Conservation (phyloP, 2,329 filamentous ascomycete genomes). For the Cladosporium sp. region DNA sequence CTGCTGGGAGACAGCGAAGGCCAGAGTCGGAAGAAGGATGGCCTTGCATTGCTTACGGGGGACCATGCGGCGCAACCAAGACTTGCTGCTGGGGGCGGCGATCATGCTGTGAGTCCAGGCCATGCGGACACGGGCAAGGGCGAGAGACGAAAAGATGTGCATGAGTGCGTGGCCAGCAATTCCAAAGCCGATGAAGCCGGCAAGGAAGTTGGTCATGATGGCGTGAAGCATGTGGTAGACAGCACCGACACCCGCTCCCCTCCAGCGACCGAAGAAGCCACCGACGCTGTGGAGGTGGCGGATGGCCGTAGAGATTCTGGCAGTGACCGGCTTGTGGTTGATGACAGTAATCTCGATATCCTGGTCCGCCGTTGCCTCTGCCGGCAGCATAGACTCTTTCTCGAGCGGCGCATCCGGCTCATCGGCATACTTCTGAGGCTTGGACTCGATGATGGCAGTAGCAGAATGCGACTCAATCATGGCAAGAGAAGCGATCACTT, state of each 20-base stretch:
- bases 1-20: conserved; percentile 54
- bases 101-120: conserved; percentile 85
- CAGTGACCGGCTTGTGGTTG: conserved; percentile 54
- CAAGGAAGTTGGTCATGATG: conserved; percentile 22
- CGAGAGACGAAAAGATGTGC: conserved; percentile 53
- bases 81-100: conserved; percentile 58
- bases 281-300: conserved; percentile 49
- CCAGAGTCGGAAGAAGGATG: conserved; percentile 60
- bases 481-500: conserved; percentile 55
- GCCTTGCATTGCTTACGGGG: conserved; percentile 60
- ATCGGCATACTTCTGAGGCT: conserved; percentile 43
- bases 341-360: conserved; percentile 40
- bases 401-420: conserved; percentile 43
- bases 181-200: conserved; percentile 37
- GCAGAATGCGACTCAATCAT: conserved; percentile 57
- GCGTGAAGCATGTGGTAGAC: conserved; percentile 29
- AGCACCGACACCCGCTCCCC: conserved; percentile 30
- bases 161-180: conserved; percentile 43
- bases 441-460: conserved; percentile 40
- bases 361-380: conserved; percentile 14
- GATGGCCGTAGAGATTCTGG: conserved; percentile 52
- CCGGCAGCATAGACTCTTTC: conserved; percentile 24
- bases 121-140: conserved; percentile 62
- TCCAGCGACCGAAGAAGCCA: conserved; percentile 32
- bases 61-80: conserved; percentile 61